phyloP scores from a whole-genome alignment of 768 basidiomycete genomes.

The Boletus vinaceobasis region DNA sequence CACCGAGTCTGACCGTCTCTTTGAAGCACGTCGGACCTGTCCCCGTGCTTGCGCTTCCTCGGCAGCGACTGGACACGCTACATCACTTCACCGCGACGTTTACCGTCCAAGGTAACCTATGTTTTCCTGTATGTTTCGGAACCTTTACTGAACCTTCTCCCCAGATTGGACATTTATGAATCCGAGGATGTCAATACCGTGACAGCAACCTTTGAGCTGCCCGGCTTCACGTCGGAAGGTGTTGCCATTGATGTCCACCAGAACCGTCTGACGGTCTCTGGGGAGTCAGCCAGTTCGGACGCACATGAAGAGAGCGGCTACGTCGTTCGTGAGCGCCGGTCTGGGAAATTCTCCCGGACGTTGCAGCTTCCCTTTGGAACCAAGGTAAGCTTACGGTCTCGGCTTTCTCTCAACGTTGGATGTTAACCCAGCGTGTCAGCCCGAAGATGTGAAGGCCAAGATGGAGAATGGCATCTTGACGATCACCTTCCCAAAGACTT shows the following conservation, averaged over 20 bases:
- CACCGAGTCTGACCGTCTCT: constrained; percentile 5
- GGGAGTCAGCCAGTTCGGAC: constrained; percentile 33
- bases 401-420: background rate
- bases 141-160: background rate
- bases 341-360: constrained; percentile 44
- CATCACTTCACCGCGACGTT: background rate
- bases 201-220: constrained; percentile 54
- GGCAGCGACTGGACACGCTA: background rate
- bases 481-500: constrained; percentile 46
- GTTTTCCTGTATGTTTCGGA: background rate
- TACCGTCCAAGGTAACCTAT: constrained; percentile 23
- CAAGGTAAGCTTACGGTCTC: constrained; percentile 32
- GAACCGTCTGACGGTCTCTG: constrained; percentile 46
- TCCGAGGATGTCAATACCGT: constrained; percentile 38
- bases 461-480: constrained; percentile 48
- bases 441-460: constrained; percentile 44
- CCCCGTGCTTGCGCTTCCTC: background rate
- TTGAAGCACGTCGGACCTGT: constrained; percentile 13
- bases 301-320: constrained; percentile 37
- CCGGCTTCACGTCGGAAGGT: constrained; percentile 49
- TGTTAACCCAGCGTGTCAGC: constrained; percentile 21
- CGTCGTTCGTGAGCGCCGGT: constrained; percentile 42
- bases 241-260: constrained; percentile 47
- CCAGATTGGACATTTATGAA: constrained; percentile 48
- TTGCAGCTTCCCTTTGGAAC: constrained; percentile 46